Conservation (phyloP, 1,284 basidiomycete species). For the Ceratorhiza oryzae-sativae region DNA sequence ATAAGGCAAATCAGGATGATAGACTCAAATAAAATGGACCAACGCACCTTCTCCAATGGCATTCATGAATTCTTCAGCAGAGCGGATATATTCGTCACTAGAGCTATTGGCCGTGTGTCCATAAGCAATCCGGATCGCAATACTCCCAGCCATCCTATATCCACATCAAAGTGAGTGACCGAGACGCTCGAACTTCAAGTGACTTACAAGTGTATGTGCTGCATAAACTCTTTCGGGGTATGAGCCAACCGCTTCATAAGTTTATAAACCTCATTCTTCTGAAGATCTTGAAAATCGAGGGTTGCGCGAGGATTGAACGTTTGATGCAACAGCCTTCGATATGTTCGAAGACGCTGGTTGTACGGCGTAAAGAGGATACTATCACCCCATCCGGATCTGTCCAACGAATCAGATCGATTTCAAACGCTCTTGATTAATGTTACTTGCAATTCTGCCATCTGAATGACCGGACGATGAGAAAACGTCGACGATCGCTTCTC, state of each 20-base stretch:
- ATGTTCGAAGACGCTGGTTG: constrained; percentile 36
- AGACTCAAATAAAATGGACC: not conserved
- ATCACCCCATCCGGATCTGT: constrained; percentile 32
- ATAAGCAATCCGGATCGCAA: constrained; percentile 34
- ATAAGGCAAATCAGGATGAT: not conserved
- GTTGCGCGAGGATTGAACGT: constrained; percentile 37
- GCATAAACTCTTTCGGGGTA: constrained; percentile 13
- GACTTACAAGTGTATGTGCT: constrained; percentile 35
- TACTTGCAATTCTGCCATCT: constrained; percentile 29
- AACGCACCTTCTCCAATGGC: constrained; percentile 31
- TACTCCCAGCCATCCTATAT: constrained; percentile 31
- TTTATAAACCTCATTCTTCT: constrained; percentile 26
- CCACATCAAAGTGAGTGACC: not conserved
- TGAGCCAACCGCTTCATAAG: constrained; percentile 34
- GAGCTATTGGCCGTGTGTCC: constrained; percentile 26
- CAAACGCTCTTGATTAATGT: not conserved
- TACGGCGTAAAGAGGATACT: constrained; percentile 35
- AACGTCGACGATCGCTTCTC: constrained; percentile 28
- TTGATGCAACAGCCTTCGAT: constrained; percentile 38
- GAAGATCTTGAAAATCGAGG: constrained; percentile 36
- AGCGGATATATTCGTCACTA: constrained; percentile 30
- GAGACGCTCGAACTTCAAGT: not conserved
- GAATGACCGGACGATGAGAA: constrained; percentile 19
- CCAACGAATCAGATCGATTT: not conserved
- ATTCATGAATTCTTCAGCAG: constrained; percentile 30